Conservation (phyloP, 495 filamentous ascomycete species). For the Chaetomium fimeti region DNA sequence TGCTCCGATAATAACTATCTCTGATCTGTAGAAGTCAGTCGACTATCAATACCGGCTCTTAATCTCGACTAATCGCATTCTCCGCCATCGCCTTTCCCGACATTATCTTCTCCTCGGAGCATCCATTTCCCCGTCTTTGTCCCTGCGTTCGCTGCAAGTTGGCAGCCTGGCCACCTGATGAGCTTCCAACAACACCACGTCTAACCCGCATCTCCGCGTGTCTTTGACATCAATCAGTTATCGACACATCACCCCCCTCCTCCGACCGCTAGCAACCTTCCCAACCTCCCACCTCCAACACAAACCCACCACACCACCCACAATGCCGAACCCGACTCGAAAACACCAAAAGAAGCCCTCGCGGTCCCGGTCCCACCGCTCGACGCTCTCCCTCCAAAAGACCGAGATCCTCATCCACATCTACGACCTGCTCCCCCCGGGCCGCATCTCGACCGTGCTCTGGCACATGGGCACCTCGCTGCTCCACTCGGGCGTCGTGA, state of each 20-base stretch:
- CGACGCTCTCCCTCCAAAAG: slow-evolving; percentile 60
- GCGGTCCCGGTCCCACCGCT: slow-evolving; percentile 51
- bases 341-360: slow-evolving; percentile 40
- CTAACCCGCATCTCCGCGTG: neutral
- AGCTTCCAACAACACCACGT: neutral
- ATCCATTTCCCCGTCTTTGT: neutral
- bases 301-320: slow-evolving; percentile 6
- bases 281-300: neutral
- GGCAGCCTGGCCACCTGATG: neutral
- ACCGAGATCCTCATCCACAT: slow-evolving; percentile 75
- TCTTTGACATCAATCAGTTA: neutral
- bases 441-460: slow-evolving; percentile 62
- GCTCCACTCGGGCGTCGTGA: slow-evolving; percentile 76
- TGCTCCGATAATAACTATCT: neutral
- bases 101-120: neutral
- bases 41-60: neutral
- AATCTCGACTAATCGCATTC: neutral
- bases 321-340: slow-evolving; percentile 18
- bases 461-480: slow-evolving; percentile 72
- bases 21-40: neutral
- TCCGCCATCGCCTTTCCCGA: too few relatives aligned
- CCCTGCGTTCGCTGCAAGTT: neutral
- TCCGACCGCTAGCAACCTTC: neutral
- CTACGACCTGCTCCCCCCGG: slow-evolving; percentile 63
- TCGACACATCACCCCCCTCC: neutral